Percentiles rank a stretch among this genome's conserved stretches.
These are phyloP conservation scores for Skeletonema menzelii DNA, from an alignment of 108 stramenopile genomes.

Conservation along the genomic window DNA sequence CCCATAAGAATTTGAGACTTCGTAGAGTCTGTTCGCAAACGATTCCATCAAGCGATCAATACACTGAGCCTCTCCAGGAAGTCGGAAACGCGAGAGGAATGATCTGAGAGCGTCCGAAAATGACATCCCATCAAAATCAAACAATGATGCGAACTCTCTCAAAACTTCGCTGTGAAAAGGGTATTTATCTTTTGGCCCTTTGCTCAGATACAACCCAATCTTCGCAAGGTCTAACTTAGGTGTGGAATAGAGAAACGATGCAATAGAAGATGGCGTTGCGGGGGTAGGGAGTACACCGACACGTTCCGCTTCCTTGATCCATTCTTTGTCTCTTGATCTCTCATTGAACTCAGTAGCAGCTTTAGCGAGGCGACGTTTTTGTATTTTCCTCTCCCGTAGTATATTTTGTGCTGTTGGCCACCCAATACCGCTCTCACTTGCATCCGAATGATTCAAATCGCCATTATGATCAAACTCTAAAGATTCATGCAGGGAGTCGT, in stretches of 20 bases:
- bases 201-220: conserved; percentile 90
- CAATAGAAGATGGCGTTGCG: conserved; percentile 63
- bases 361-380: conserved; percentile 74
- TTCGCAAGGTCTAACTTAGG: conserved; percentile 87
- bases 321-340: conserved; percentile 62
- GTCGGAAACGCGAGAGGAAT: conserved; percentile 84
- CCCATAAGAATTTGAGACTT: conserved; percentile 37
- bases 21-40: conserved; percentile 81
- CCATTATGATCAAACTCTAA: conserved; percentile 15
- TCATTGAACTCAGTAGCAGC: conserved; percentile 84
- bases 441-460: too few species aligned
- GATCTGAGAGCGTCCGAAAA: conserved; percentile 86
- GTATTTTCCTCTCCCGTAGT: conserved; percentile 78
- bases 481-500: conserved; percentile 7
- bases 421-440: conserved; percentile 32
- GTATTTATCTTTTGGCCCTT: conserved; percentile 87
- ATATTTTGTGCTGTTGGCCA: conserved; percentile 46
- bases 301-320: conserved; percentile 78
- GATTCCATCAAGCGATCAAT: conserved; percentile 97
- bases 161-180: conserved; percentile 89
- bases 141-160: conserved; percentile 58
- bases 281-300: conserved; percentile 58
- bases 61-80: conserved; percentile 97
- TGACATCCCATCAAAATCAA: conserved; percentile 69
- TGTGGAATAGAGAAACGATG: conserved; percentile 79